These are phyloP conservation scores for Oenanthe sinensis DNA, from an alignment of 129 eudicot genomes.

Conservation along the genomic window DNA sequence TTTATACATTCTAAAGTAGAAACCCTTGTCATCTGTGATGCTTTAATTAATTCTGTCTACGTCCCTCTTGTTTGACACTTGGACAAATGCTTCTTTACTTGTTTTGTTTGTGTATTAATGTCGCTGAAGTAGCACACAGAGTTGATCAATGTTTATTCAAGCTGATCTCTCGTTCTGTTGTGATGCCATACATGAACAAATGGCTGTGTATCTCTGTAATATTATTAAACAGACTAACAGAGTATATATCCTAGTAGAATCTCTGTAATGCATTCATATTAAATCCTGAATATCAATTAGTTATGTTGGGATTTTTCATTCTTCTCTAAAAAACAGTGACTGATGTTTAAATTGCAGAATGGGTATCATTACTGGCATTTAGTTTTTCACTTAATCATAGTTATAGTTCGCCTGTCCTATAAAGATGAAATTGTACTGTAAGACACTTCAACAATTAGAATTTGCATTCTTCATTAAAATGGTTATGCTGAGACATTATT, in stretches of 20 bases:
- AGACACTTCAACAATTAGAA: neutral
- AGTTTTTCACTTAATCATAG: neutral
- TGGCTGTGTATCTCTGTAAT: too few relatives aligned
- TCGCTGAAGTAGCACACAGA: neutral
- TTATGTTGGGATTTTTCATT: neutral
- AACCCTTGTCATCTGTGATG: neutral
- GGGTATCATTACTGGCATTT: neutral
- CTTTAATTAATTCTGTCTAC: neutral
- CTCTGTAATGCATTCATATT: neutral
- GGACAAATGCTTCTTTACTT: neutral
- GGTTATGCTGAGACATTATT: neutral
- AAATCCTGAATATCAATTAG: neutral
- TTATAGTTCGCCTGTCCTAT: neutral
- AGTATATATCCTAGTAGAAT: neutral
- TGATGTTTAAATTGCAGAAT: neutral
- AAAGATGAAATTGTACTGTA: neutral
- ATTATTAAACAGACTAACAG: neutral
- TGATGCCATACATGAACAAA: neutral
- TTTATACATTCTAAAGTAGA: neutral
- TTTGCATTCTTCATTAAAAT: neutral
- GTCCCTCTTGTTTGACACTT: neutral
- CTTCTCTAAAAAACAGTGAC: neutral
- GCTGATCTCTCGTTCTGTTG: neutral
- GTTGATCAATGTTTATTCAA: neutral
- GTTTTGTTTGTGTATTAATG: neutral